Evolutionary conservation across 495 filamentous ascomycete genomes (phyloP).

Genomic region (Filosporella fistucella): DNA sequence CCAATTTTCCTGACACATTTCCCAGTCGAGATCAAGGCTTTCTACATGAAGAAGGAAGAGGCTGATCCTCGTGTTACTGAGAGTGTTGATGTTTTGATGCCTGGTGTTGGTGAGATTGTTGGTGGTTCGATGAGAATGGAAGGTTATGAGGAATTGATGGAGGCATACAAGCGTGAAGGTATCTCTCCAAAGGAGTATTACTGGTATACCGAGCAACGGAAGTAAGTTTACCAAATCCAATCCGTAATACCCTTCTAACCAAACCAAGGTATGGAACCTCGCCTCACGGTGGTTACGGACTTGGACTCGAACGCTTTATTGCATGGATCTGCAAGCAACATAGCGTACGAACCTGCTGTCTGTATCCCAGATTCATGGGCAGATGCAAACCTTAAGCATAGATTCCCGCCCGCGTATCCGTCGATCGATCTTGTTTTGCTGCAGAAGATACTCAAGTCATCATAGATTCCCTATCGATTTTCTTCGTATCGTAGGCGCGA

Average conservation of each 20-base stretch:
- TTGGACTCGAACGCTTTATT: slow-evolving; percentile 93
- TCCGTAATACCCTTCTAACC: slow-evolving; percentile 22
- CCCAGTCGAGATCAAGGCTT: slow-evolving; percentile 96
- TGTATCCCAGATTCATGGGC: slow-evolving; percentile 93
- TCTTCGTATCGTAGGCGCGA: no score
- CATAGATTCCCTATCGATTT: no score
- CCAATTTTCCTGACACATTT: slow-evolving; percentile 98
- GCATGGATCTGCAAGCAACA: slow-evolving; percentile 93
- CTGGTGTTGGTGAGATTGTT: slow-evolving; percentile 94
- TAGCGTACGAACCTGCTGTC: slow-evolving; percentile 81
- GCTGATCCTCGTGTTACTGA: slow-evolving; percentile 86
- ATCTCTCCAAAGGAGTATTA: slow-evolving; percentile 88
- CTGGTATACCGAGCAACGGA: slow-evolving; percentile 98
- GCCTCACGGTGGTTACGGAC: slow-evolving; percentile 92
- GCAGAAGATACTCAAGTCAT: no score
- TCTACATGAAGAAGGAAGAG: slow-evolving; percentile 96
- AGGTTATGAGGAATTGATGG: slow-evolving; percentile 86
- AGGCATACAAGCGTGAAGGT: slow-evolving; percentile 79
- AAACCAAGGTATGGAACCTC: slow-evolving; percentile 77
- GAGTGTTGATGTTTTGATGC: slow-evolving; percentile 94
- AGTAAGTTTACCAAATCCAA: slow-evolving; percentile 54
- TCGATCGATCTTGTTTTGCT: not conserved
- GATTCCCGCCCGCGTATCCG: no score
- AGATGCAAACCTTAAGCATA: slow-evolving; percentile 74
- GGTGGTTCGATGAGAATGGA: slow-evolving; percentile 97